Base-by-base conservation (phyloP, 2,329 filamentous ascomycete species). In the Fusarium irregulare region DNA sequence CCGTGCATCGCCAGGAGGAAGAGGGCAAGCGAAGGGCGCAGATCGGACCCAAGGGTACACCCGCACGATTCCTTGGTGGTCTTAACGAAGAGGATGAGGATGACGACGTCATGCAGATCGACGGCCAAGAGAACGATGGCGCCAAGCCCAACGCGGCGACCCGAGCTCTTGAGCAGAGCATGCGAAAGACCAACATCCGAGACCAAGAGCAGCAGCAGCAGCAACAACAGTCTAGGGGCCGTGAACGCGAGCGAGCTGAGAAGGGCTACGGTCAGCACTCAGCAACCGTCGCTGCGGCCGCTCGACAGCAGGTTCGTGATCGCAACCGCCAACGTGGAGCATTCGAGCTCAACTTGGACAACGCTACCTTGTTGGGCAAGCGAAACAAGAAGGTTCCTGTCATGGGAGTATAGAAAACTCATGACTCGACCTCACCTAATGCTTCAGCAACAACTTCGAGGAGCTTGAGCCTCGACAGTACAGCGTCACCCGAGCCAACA, bases 1-100 rank as follows among this genome's bases (percentile, higher is more conserved):
- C 96, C 11, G 96, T 99, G 11, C 96, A 98, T 78, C 87, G 96
- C 48, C 94, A 98, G 80, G 96, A 98, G 80, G 96, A 99, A 78
- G 96, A 98, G 80, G 91, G 89, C 75, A 98, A 98, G 83, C 90
- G 94, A 56, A 89, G 93, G 70, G 97, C 97, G 80, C 93, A 97
- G 76, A 87, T 94, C 73, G 87, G 87, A 84, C 88, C 82, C 85
- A 94, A 85, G 87, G 92, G 74, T 84, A 91, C 83, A 79, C 91
- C 76, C 82, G 90, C 76, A 2, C 85, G 69, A 68, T 81, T 71
- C 77, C 79, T 89, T 9, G 88, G 88, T 25, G 88, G 88, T 9
- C 87, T 97, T 68, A 90, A 93, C 56, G 91, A 93, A 70, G 90
- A 88, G 50, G 84, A 88, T 4, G 86, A 89, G 32, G 88, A 75